Evolutionary conservation across 805 yeast species (phyloP).

Genomic region (Candida sonorensis): DNA sequence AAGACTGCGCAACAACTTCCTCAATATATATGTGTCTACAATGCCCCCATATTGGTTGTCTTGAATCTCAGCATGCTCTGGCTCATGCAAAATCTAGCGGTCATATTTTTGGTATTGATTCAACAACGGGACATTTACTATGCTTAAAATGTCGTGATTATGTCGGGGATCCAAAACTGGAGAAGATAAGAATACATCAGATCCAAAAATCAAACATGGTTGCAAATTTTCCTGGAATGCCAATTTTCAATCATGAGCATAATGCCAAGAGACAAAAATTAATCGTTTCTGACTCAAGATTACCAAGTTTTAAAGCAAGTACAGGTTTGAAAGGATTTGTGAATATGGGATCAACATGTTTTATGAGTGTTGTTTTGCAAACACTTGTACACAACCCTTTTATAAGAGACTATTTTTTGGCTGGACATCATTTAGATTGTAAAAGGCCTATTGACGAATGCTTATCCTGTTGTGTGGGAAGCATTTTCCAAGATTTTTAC

Average conservation of each 20-base stretch:
- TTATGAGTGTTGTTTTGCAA: slow-evolving; percentile 90
- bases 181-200: slow-evolving; percentile 36
- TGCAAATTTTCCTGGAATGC: slow-evolving; percentile 24
- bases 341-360: slow-evolving; percentile 96
- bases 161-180: slow-evolving; percentile 54
- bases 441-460: slow-evolving; percentile 41
- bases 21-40: slow-evolving; percentile 60
- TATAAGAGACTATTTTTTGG: slow-evolving; percentile 67
- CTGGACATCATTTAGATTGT: slow-evolving; percentile 65
- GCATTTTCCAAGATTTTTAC: slow-evolving; percentile 68
- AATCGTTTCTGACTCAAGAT: slow-evolving; percentile 27
- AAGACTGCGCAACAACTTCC: slow-evolving; percentile 39
- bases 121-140: slow-evolving; percentile 58
- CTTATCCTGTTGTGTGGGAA: slow-evolving; percentile 80
- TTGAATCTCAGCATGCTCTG: slow-evolving; percentile 39
- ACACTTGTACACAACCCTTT: slow-evolving; percentile 86
- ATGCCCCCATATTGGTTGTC: slow-evolving; percentile 73
- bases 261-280: slow-evolving; percentile 18
- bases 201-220: slow-evolving; percentile 16
- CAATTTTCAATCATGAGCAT: slow-evolving; percentile 23
- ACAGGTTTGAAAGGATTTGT: slow-evolving; percentile 85
- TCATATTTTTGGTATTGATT: slow-evolving; percentile 59
- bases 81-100: slow-evolving; percentile 39
- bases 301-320: slow-evolving; percentile 48
- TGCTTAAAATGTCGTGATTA: slow-evolving; percentile 78